phyloP scores from a whole-genome alignment of 768 basidiomycete genomes.

The Pleurotus tuoliensis region DNA sequence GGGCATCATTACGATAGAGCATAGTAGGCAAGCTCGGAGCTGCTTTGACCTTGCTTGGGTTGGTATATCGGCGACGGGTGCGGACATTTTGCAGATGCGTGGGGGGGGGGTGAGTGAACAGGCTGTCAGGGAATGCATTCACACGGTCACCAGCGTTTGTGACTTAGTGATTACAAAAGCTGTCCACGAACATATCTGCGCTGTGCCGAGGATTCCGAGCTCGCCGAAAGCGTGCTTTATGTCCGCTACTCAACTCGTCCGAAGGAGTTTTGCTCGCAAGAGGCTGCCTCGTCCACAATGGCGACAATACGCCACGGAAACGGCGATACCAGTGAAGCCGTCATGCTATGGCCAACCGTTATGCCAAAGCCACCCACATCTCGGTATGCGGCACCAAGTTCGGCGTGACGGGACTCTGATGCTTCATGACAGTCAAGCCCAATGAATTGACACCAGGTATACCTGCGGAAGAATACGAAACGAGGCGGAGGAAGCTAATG shows the following conservation, averaged over 20 bases:
- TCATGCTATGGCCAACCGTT: constrained; percentile 79
- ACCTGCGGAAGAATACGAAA: constrained; percentile 70
- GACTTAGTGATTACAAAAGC: no score
- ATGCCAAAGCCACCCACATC: constrained; percentile 76
- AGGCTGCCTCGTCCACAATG: background rate
- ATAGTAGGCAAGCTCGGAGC: constrained; percentile 88
- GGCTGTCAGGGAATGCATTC: background rate
- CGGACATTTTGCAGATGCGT: background rate
- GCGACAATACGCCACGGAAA: constrained; percentile 19
- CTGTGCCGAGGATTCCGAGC: no score
- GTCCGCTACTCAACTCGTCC: background rate
- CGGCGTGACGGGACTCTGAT: background rate
- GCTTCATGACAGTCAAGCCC: constrained; percentile 38
- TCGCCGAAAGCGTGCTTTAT: background rate
- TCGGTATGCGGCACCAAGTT: constrained; percentile 39
- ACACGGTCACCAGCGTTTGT: background rate
- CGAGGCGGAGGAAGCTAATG: constrained; percentile 66
- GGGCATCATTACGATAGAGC: constrained; percentile 84
- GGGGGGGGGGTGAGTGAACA: no score
- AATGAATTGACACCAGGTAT: constrained; percentile 85
- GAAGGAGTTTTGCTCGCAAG: background rate
- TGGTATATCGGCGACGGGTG: constrained; percentile 39
- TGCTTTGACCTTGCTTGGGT: constrained; percentile 62
- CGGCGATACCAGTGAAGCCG: constrained; percentile 56
- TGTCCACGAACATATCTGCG: no score